Conservation (phyloP, 768 basidiomycete species). For the Tulasnella sp. region DNA sequence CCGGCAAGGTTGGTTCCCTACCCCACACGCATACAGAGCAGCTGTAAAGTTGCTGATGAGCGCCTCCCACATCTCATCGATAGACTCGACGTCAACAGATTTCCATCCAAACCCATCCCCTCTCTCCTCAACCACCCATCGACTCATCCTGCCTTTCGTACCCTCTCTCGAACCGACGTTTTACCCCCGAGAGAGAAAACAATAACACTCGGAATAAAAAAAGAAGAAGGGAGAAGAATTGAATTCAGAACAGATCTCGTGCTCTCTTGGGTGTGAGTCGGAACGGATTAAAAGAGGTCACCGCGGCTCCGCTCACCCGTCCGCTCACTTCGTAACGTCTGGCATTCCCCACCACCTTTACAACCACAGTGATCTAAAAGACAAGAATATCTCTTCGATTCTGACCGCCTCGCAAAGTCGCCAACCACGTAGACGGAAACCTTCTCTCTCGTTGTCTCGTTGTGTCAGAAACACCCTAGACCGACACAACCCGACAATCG, state of each 20-base stretch:
- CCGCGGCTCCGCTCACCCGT: not conserved
- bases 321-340: not conserved
- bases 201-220: not conserved
- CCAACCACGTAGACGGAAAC: not conserved
- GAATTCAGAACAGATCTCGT: not conserved
- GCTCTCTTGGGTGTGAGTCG: not conserved
- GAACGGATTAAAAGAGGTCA: not conserved
- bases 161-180: not conserved
- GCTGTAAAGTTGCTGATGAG: not conserved
- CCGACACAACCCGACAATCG: not conserved
- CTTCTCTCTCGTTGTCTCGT: not conserved
- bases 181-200: not conserved
- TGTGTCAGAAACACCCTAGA: not conserved
- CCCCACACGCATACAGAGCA: not conserved
- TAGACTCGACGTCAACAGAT: not conserved
- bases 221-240: no score
- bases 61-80: not conserved
- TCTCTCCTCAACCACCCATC: not conserved
- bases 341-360: not conserved
- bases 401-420: not conserved
- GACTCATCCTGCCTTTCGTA: not conserved
- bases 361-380: not conserved
- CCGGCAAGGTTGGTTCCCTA: not conserved
- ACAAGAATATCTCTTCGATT: not conserved
- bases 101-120: no score